Base-by-base conservation (phyloP, 306 rosid species). In the Prunus dulcis region DNA sequence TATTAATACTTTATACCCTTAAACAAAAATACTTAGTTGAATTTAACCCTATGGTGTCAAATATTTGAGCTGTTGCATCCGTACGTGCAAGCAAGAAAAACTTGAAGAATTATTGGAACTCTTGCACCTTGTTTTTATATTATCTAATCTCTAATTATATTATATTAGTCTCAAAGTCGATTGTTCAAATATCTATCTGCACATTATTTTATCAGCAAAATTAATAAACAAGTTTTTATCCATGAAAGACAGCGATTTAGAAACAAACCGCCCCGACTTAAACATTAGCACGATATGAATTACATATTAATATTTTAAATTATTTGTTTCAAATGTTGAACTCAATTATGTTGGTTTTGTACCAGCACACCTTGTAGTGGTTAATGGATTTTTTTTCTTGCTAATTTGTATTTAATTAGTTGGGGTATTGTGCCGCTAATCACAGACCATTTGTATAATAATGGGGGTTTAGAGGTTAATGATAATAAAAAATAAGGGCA, bases 391-490 rank as follows among this genome's bases (percentile, higher is more conserved):
- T 27, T 61, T 4, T 17, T 14, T 22, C 56, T 43, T 73, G 28
- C 18, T 58, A 58, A 9, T 71, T 3, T 27, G 30, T 46, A 6
- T 46, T 41, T 60, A 30, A 30, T 30, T 58, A 19, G 20, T 72
- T 17, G 57, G 67, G 22, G n/a, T 73, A 41, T 18, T 73, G 76
- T 43, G 76, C 55, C 68, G 17, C 67, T 73, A 46, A 73, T 73
- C 77, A 73, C 69, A 61, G 60, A 73, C 77, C 69, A 27, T 47
- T 73, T 27, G 56, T 61, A 45, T 57, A 46, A 61, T 61, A 46
- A 61, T 19, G 10, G 64, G 69, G 56, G 6, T 46, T 45, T 25
- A 46, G 19, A 18, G 60, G 28, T 65, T 27, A 46, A 46, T 46
- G 30, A 73, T 73, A 27, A 25, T 12, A 10, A 58, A n/a, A 25